Percentiles rank a stretch among this genome's conserved stretches.
Conservation (phyloP, 345 rosid species). For the Boechera divaricarpa region DNA sequence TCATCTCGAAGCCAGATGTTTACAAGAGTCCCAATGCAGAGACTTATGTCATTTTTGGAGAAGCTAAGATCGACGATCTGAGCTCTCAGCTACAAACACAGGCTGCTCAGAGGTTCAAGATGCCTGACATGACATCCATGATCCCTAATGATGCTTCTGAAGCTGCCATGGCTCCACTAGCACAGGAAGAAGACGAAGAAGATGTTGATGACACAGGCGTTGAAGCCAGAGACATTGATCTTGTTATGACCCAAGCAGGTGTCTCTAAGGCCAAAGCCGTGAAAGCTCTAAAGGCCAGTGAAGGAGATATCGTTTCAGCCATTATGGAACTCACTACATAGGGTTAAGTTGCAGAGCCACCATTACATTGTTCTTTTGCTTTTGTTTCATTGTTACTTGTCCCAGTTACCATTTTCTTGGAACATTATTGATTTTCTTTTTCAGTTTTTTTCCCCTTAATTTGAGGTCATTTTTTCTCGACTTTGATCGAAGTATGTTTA, state of each 20-base stretch:
- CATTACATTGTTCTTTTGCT: not conserved
- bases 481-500: not conserved
- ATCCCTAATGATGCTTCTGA: constrained; percentile 56
- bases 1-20: constrained; percentile 85
- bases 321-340: constrained; percentile 85
- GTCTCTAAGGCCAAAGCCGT: constrained; percentile 76
- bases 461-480: not conserved
- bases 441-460: too few relatives aligned
- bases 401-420: not conserved
- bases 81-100: constrained; percentile 89
- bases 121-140: constrained; percentile 70
- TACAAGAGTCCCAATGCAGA: constrained; percentile 83
- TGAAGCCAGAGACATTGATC: constrained; percentile 74
- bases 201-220: constrained; percentile 72
- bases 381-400: not conserved
- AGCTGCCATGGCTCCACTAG: constrained; percentile 47
- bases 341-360: not conserved
- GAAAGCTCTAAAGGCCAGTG: constrained; percentile 67
- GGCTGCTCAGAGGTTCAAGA: constrained; percentile 85
- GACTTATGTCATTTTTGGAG: constrained; percentile 78
- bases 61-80: constrained; percentile 83
- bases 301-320: constrained; percentile 83
- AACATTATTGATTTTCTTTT: not conserved
- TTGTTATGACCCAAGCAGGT: constrained; percentile 88
- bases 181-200: constrained; percentile 73